phyloP scores from a whole-genome alignment of 805 yeast species.

The Saccharomyces paradoxus region DNA sequence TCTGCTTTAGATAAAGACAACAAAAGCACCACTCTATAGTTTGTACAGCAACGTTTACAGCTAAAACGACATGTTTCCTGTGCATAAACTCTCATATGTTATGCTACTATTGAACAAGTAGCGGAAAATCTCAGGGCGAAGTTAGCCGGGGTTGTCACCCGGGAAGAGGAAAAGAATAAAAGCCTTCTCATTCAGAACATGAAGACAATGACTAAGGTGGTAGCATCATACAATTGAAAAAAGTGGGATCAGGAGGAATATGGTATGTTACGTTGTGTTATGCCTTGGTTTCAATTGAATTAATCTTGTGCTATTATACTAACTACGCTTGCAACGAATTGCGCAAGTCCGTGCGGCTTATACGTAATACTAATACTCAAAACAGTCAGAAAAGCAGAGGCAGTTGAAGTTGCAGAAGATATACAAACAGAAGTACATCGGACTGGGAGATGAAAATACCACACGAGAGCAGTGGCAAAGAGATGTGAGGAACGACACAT shows the following conservation, averaged over 20 bases:
- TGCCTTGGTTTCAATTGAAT: background rate
- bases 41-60: background rate
- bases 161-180: background rate
- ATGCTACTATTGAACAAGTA: background rate
- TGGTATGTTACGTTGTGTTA: background rate
- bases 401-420: slow-evolving; percentile 50
- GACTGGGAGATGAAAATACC: slow-evolving; percentile 70
- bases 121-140: background rate
- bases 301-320: background rate
- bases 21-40: background rate
- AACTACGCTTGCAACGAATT: background rate
- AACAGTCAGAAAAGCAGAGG: slow-evolving; percentile 56
- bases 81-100: background rate
- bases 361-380: background rate
- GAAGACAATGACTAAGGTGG: background rate
- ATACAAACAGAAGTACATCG: slow-evolving; percentile 55
- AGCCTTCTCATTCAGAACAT: background rate
- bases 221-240: background rate
- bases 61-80: background rate
- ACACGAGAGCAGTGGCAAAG: slow-evolving; percentile 59
- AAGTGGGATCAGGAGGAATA: background rate
- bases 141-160: background rate
- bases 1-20: background rate
- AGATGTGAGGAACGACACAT: slow-evolving; percentile 35
- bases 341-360: background rate